Evolutionary conservation across 2,329 filamentous ascomycete species (phyloP), one percentile per base, ranked within the genome.

Genomic region (Trichoderma koningii): DNA sequence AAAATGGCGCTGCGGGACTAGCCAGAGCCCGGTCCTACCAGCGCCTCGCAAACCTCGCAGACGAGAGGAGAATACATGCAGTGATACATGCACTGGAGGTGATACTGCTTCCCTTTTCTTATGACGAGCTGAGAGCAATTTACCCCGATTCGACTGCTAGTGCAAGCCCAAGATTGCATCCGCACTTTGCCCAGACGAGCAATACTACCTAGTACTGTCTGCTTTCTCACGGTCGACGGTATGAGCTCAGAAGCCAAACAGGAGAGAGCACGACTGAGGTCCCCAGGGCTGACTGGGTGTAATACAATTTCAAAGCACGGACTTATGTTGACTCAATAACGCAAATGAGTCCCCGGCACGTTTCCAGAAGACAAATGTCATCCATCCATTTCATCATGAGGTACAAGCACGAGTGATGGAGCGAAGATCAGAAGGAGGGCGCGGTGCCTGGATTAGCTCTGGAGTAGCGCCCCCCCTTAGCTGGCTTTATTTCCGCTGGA

Each of bases 371-470:
- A 52, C 50, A 56, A 56, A 44, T 56, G 14, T 47, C 42, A 47
- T 42, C 55, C 28, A 21, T 30, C 26, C 41, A 45, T 19, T 41
- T 15, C 15, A 28, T 28, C 30, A 15, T 57, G 21, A 23, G 21
- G 21, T 23, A 2, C 21, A 2, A 57, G 55, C 55, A 47, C 42
- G 42, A 9, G 21, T 23, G 42, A 26, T 28, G 41, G 14, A 41
- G 47, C 41, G 30, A 14, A 23, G 23, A 48, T 44, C 42, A 23
- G 42, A 12, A 47, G 30, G 6, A 57, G 26, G 41, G 42, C 26
- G 44, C 45, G 55, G 55, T 57, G 42, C 55, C 55, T 57, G 55
- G 45, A 38, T 57, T 47, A 57, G 55, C 55, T 57, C 55, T 57
- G 55, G 55, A 57, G 55, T 34, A 57, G 42, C 19, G 51, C 30